Base-by-base conservation (phyloP, 1,284 basidiomycete species). In the Neolentinus lepideus region DNA sequence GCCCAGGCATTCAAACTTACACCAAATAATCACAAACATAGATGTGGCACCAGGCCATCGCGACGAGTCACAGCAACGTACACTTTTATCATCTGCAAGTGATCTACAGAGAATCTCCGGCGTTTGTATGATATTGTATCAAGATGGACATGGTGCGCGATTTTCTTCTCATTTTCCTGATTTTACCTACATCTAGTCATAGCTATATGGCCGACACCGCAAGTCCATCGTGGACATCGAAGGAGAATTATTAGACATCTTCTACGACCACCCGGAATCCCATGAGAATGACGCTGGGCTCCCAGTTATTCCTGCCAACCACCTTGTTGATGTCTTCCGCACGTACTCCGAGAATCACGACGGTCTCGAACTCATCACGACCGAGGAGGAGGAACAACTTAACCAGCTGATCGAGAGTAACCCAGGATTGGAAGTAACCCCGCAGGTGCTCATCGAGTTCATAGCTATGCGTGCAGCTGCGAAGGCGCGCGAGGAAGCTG, bases 141-240 rank as follows among this genome's bases (percentile, higher is more conserved):
- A 21, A 25, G 47, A 50, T 50, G 27, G 22, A 29, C 47, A 50
- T 50, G 22, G 24, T 29, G 12, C 24, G 27, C 22, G 21, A 9
- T 22, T 50, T 50, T 50, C 22, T 12, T n/a, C 9, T 8, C 47
- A 6, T 25, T 50, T 50, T 50, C 24, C 27, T n/a, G 24, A 25
- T 50, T 9, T 50, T 50, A 25, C 6, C 21, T 22, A 6, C 4
- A 50, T 21, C 47, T 29, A 4, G 24, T 29, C 25, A 8, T 21
- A 50, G 27, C 22, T 29, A 25, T 50, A 71, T 59, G 83, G 82
- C 58, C 76, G 84, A 57, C 79, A 76, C 69, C 76, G 83, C 66
- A 77, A 84, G 66, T 88, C 83, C 53, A 76, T 88, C 52, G 77
- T 75, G 53, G 82, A 85, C 71, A 82, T 90, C 57, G 81, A 88